A percentile compares a stretch with the other conserved stretches of the same genome.
These are phyloP conservation scores for Trichoderma brevicompactum DNA, from an alignment of 2,329 filamentous ascomycete genomes.

Conservation along the genomic window DNA sequence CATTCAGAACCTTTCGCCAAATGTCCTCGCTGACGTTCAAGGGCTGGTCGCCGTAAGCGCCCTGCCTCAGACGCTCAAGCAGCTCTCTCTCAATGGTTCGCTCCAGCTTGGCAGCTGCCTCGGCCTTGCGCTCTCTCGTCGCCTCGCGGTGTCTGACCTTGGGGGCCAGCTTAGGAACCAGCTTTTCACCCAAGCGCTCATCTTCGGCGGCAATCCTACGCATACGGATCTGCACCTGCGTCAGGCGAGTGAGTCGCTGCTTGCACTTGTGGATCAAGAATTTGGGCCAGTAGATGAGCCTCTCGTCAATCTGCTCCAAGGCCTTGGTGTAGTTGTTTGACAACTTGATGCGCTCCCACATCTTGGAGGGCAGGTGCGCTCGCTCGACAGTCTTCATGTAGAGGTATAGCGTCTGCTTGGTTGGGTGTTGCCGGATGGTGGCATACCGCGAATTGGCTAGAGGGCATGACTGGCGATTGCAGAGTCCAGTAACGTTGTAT, in stretches of 20 bases:
- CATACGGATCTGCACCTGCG: constrained; percentile 84
- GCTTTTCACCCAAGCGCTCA: constrained; percentile 81
- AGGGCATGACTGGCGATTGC: constrained; percentile 86
- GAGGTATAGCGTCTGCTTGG: constrained; percentile 81
- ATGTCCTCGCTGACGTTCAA: constrained; percentile 93
- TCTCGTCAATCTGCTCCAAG: constrained; percentile 82
- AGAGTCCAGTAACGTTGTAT: constrained; percentile 83
- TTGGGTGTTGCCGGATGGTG: constrained; percentile 83
- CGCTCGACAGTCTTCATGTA: constrained; percentile 97
- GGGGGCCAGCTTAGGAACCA: constrained; percentile 87
- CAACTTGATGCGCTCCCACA: constrained; percentile 93
- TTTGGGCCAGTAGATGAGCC: constrained; percentile 91
- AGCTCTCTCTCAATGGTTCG: constrained; percentile 93
- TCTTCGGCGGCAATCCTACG: constrained; percentile 85
- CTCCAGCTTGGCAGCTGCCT: constrained; percentile 90
- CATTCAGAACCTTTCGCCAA: constrained; percentile 95
- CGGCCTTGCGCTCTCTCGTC: constrained; percentile 75
- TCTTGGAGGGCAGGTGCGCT: constrained; percentile 82
- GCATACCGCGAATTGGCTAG: constrained; percentile 92
- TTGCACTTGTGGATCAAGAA: constrained; percentile 95
- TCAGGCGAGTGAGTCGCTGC: constrained; percentile 88
- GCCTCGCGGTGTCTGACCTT: constrained; percentile 81
- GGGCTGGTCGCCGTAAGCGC: constrained; percentile 91
- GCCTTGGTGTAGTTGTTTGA: constrained; percentile 90
- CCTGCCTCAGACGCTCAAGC: constrained; percentile 86